Evolutionary conservation across 75 land plant genomes (phyloP), one percentile per base, ranked within the genome.

Genomic region (Picea glauca): DNA sequence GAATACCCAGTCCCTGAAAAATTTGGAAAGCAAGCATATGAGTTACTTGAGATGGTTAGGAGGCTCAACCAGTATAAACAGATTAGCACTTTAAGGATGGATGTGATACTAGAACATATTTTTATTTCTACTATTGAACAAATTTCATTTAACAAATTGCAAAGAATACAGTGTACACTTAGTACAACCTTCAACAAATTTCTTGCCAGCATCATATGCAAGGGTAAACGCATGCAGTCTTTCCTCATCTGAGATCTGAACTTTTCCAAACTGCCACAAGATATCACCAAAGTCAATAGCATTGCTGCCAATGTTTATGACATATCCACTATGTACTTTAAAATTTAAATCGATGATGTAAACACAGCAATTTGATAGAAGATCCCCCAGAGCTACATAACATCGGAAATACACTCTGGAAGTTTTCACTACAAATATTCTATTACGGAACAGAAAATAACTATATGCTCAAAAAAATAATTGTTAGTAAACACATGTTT

Each of bases 1-100:
- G 83, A 43, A n/a, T 88, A 81, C n/a, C 74, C 80, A 2, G 91
- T 60, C 54, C 78, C 98, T 92, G 89, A 3, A 80, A 80, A 78
- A 23, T 56, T 61, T 74, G 7, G 7, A 31, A 68, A 35, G 72
- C 1, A 66, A 17, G 40, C 20, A 66, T 35, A 65, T 35, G 38
- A 32, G 35, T 26, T 26, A 35, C 72, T 40, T 38, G 8, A 17
- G 30, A 68, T 20, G 21, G 3, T 18, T 68, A 38, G n/a, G 40
- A 68, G 50, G 46, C 9, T 18, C 32, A 46, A 7, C 6, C 50
- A 46, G 8, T 46, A 64, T 38, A 68, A 13, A 68, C 35, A 32
- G 67, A 7, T 1, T 1, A 38, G 72, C 50, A 17, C n/a, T 18
- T 26, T 15, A 67, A 67, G 21, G 17, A 20, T 17, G 46, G n/a